A percentile compares a stretch with the other conserved stretches of the same genome.
Evolutionary conservation across 441 rosid species (phyloP).

Genomic region (Flueggea neowawraea): DNA sequence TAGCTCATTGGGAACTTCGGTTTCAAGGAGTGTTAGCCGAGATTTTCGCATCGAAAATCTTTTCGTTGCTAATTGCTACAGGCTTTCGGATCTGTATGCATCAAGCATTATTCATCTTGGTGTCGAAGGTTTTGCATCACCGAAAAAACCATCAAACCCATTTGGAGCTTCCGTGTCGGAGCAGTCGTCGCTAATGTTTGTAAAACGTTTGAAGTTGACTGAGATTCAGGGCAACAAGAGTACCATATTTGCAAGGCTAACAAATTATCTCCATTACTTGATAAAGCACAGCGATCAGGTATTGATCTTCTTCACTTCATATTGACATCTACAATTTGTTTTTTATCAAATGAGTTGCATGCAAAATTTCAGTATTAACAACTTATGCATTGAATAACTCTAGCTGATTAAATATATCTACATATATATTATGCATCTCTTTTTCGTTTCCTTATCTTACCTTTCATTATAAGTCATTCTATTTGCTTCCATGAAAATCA

Average conservation of each 20-base stretch:
- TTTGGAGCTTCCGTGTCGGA: neutral
- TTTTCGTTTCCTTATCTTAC: neutral
- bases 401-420: no score
- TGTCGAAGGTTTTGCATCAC: no score
- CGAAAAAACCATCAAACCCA: no score
- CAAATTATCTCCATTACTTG: slow-evolving; percentile 8
- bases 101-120: no score
- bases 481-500: no score
- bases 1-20: slow-evolving; percentile 23
- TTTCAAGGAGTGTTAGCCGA: slow-evolving; percentile 1
- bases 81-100: neutral
- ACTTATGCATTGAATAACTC: no score
- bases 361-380: no score
- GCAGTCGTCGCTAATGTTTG: slow-evolving; percentile 3
- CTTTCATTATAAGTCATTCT: neutral
- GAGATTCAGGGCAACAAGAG: slow-evolving; percentile 10
- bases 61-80: slow-evolving; percentile 2
- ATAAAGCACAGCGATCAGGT: slow-evolving; percentile 17
- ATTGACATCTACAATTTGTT: no score
- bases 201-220: slow-evolving; percentile 6
- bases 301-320: neutral
- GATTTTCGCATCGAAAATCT: neutral
- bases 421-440: neutral
- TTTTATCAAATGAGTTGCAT: no score
- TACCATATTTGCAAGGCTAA: slow-evolving; percentile 7